Conservation (phyloP, 148 eudicot genomes). For the Camellia granthamiana region DNA sequence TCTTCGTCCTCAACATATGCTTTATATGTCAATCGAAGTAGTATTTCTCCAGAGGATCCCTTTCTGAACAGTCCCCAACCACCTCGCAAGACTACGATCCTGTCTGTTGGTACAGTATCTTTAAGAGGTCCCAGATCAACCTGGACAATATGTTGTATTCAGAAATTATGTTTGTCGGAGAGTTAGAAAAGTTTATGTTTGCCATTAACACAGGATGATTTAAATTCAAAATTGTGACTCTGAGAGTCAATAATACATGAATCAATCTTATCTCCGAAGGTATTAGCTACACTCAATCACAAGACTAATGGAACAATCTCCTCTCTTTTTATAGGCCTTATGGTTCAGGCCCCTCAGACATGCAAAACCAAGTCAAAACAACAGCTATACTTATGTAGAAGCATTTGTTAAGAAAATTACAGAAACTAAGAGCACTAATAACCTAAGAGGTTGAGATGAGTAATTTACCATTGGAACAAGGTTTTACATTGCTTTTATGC, state of each 20-base stretch:
- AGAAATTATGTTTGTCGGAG: background rate
- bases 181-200: background rate
- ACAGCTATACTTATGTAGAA: background rate
- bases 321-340: background rate
- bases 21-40: constrained; percentile 87
- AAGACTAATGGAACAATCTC: background rate
- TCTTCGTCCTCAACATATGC: constrained; percentile 99
- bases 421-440: too few relatives aligned
- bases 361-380: background rate
- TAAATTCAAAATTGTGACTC: background rate
- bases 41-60: constrained; percentile 67
- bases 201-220: background rate
- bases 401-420: too few relatives aligned
- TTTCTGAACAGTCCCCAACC: constrained; percentile 77
- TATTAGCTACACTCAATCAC: background rate
- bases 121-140: constrained; percentile 76
- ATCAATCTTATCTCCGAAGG: background rate
- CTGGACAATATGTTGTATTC: constrained; percentile 30
- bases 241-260: background rate
- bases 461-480: too few relatives aligned
- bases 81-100: constrained; percentile 62
- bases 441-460: too few relatives aligned
- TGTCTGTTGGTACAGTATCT: constrained; percentile 93
- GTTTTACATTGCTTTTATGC: too few relatives aligned
- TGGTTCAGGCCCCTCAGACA: too few relatives aligned